A percentile compares a stretch with the other conserved stretches of the same genome.
Evolutionary conservation across 306 rosid species (phyloP).

Genomic region (Medicago lupulina): DNA sequence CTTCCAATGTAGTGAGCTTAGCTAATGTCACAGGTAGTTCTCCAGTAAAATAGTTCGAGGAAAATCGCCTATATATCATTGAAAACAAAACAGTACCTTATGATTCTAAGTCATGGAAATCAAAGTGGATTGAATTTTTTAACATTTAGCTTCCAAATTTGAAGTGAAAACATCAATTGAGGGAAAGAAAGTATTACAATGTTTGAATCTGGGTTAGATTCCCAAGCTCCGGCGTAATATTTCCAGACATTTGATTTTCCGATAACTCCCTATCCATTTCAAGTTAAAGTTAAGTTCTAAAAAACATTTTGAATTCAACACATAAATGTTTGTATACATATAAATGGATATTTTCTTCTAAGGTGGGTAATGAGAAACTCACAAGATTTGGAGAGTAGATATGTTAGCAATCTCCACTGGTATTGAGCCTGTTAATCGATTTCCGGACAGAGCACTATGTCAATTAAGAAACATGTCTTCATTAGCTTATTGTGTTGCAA

Average conservation of each 20-base stretch:
- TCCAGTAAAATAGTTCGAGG: conserved; percentile 73
- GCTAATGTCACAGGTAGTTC: conserved; percentile 62
- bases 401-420: neutral
- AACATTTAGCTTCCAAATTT: conserved; percentile 15
- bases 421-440: neutral
- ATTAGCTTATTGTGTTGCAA: neutral
- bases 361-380: conserved; percentile 40
- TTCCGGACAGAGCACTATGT: neutral
- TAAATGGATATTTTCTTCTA: neutral
- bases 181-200: conserved; percentile 15
- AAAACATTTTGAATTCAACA: neutral
- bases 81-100: neutral
- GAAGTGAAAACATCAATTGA: neutral
- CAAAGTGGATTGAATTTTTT: neutral
- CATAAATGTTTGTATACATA: neutral
- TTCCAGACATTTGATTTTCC: conserved; percentile 11
- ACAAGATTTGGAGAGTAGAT: conserved; percentile 59
- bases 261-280: conserved; percentile 9
- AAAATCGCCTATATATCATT: conserved; percentile 48
- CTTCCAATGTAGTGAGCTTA: conserved; percentile 51
- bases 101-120: conserved; percentile 2
- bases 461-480: neutral
- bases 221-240: conserved; percentile 12
- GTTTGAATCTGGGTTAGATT: neutral
- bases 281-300: conserved; percentile 8